phyloP scores from a whole-genome alignment of 768 basidiomycete genomes.

The Lactarius pseudohatsudake region DNA sequence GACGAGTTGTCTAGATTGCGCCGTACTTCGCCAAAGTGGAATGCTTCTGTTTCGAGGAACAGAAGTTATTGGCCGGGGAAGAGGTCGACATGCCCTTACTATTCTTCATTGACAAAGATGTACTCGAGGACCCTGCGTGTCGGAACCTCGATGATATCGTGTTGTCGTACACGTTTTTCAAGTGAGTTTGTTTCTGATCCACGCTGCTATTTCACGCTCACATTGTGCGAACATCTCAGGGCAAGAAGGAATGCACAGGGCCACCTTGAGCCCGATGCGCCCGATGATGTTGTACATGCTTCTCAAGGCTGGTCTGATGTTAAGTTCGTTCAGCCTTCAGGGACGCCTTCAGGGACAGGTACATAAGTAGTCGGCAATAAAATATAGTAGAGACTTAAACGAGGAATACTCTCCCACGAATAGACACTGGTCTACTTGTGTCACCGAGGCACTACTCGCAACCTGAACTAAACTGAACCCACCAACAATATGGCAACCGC shows the following conservation, averaged over 20 bases:
- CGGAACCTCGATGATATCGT: conserved; percentile 88
- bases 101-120: conserved; percentile 98
- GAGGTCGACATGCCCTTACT: conserved; percentile 98
- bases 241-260: conserved; percentile 84
- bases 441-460: not conserved
- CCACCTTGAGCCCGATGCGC: conserved; percentile 88
- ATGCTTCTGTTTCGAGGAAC: conserved; percentile 99
- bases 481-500: conserved; percentile 23
- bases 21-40: conserved; percentile 99
- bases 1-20: conserved; percentile 61
- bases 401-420: conserved; percentile 1
- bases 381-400: not conserved
- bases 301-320: conserved; percentile 76
- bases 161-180: conserved; percentile 96
- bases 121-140: conserved; percentile 89
- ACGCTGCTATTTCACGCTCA: not conserved
- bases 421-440: not conserved
- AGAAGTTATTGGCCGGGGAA: conserved; percentile 89
- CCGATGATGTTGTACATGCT: conserved; percentile 71
- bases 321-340: conserved; percentile 43
- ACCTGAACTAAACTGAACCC: not conserved
- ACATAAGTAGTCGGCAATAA: not conserved
- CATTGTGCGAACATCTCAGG: conserved; percentile 41
- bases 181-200: conserved; percentile 47
- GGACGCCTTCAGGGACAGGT: conserved; percentile 29